Evolutionary conservation across 495 filamentous ascomycete genomes (phyloP).

Genomic region (Copromyces sp.): DNA sequence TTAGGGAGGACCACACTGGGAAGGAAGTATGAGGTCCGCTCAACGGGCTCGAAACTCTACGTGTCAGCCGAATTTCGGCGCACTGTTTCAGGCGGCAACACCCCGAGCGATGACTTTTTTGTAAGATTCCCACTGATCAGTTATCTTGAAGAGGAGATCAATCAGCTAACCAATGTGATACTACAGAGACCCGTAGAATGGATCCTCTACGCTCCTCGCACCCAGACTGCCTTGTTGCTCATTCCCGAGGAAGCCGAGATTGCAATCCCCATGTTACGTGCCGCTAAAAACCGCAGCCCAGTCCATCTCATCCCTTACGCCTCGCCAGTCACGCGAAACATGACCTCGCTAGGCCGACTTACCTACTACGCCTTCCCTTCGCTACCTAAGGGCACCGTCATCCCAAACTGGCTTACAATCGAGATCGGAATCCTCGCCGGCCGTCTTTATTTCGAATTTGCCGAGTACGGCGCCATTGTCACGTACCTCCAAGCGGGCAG

Average conservation of each 20-base stretch:
- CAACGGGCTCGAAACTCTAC: slow-evolving; percentile 18
- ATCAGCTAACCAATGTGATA: not conserved
- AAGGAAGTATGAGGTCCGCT: slow-evolving; percentile 8
- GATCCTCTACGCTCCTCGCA: slow-evolving; percentile 20
- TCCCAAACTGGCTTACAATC: slow-evolving; percentile 36
- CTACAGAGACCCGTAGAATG: slow-evolving; percentile 27
- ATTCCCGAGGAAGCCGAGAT: slow-evolving; percentile 44
- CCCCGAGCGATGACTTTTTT: slow-evolving; percentile 17
- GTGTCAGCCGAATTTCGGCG: slow-evolving; percentile 22
- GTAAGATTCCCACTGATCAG: slow-evolving; percentile 8
- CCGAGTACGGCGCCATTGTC: slow-evolving; percentile 20
- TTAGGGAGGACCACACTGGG: slow-evolving; percentile 17
- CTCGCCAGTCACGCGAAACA: slow-evolving; percentile 40
- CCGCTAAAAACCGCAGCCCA: slow-evolving; percentile 1
- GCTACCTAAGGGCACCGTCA: slow-evolving; percentile 23
- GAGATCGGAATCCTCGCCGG: slow-evolving; percentile 48
- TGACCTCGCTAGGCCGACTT: slow-evolving; percentile 44
- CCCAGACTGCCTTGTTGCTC: slow-evolving; percentile 35
- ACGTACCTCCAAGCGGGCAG: not conserved
- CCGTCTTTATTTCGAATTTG: slow-evolving; percentile 42
- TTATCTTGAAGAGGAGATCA: not conserved
- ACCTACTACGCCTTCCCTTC: slow-evolving; percentile 37
- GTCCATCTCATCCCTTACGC: slow-evolving; percentile 37
- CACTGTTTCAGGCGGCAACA: slow-evolving; percentile 4
- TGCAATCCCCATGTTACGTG: slow-evolving; percentile 31